Evolutionary conservation across 805 yeast genomes (phyloP), one percentile per base, ranked within the genome.

Genomic region (Kodamaea hsintzibuensis): DNA sequence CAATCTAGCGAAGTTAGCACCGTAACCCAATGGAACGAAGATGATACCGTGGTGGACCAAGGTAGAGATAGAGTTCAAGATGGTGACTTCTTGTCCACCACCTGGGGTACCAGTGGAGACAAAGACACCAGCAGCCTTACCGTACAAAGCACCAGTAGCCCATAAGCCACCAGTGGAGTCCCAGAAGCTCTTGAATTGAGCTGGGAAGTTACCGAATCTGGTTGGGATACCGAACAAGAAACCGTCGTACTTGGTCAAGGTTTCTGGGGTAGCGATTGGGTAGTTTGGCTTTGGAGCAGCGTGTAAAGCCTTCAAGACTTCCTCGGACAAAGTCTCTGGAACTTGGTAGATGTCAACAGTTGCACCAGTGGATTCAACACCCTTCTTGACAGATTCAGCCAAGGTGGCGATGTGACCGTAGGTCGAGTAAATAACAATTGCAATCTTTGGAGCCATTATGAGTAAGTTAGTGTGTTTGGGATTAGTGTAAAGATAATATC

Each of bases 171-270:
- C 95, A 44, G 92, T 85, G 53, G 83, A 70, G 65, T 88, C 96
- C 82, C 88, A 82, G 78, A 87, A 89, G 16, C 88, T 76, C 70
- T 80, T 81, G 80, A 86, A 81, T 71, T 90, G 96, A 49, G 90
- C 87, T 52, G 96, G 93, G 72, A 79, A 72, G 69, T 79, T 82
- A 72, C 97, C 97, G 68, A 74, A 91, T 73, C 96, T 84, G 53
- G 96, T 88, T 64, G 96, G 96, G 62, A 88, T 70, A 67, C 97
- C 97, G 62, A 91, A 88, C 60, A 91, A 60, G 75, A 87, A 83
- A 47, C 92, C 96, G 66, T 91, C 96, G 76, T 85, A 88, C 58
- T 78, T 73, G 2, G 72, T 66, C 60, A 91, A 77, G 16, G 83
- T 79, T 17, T 82, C 87, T 8, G 70, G 62, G 13, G 88, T 77